Base-by-base conservation (phyloP, 345 rosid genomes). In the Eucalyptus globulus region DNA sequence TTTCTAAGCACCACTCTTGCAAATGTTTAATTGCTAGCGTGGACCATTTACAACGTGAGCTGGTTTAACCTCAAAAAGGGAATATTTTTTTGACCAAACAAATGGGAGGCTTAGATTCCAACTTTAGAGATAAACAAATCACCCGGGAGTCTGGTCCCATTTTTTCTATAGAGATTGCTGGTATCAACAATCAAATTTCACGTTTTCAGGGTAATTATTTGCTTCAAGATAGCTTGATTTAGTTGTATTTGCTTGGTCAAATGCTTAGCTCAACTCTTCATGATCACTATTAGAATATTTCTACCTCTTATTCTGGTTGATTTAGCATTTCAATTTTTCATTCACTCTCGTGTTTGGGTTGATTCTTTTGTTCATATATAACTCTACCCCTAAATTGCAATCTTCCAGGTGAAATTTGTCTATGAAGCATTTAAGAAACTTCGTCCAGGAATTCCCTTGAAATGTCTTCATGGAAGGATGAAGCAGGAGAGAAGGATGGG, bases 381-480 rank as follows among this genome's bases (percentile, higher is more conserved):
- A 76, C 15, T 21, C 85, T 76, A 76, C 45, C 85, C 24, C 85
- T 11, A 40, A 40, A 76, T 86, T 89, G 86, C 85, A 49, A 86
- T 54, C 43, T 26, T 85, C 89, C 91, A 98, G 99, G 99, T 97
- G 87, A 97, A 93, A 92, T 98, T 97, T 94, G 98, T 94, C 92
- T 95, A 91, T 92, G 99, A 97, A 92, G 98, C 98, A 86, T 98
- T 98, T 91, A 98, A 95, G 95, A 97, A 95, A 92, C 91, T 98
- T 92, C 98, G 95, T 49, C 99, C 99, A 87, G 99, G 99, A 87
- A 94, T 97, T 90, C 99, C 99, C 83, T 92, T 98, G 92, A 98
- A 95, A 90, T 94, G 98, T 92, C 97, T 98, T 53, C 98, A 98
- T 93, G 99, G 99, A 91, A 96, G 95, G 93, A 97, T 98, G 99